Evolutionary conservation across 352 stramenopile genomes (phyloP), one percentile per base, ranked within the genome.

Genomic region (Phytopythium litorale): DNA sequence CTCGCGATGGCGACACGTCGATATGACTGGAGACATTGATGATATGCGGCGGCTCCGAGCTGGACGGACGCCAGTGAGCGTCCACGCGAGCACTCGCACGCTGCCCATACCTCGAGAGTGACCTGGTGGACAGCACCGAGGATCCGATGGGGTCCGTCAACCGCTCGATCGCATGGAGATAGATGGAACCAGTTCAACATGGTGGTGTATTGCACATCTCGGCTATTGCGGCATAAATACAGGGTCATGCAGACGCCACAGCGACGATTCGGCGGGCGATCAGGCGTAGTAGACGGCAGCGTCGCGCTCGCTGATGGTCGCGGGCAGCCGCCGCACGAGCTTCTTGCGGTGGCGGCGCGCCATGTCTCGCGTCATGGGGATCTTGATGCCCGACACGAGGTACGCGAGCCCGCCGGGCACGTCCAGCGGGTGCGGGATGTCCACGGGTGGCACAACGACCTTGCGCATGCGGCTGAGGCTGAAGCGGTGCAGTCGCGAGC

Each of bases 321-420:
- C 64, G 23, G 76, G 76, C 32, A 86, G 30, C 16, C 75, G 69
- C n/a, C 42, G 60, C 58, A 76, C 35, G 51, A 87, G 63, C 3
- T 70, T 52, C 56, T 69, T 70, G 49, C 65, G 68, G 46, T 71
- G 73, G 16, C 73, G 71, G 60, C 53, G 59, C 59, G 60, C 76
- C 77, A 87, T 87, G 63, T 57, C 64, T 51, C 67, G 69, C 16
- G 77, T 87, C 63, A 84, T 71, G 56, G 75, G 75, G 56, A 84
- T 79, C 56, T 78, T 76, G 51, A 55, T 67, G 35, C 77, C 73
- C 7, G 71, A 77, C n/a, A 87, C 77, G 58, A 82, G 65, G 63
- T 72, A 64, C 56, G 49, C 71, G 33, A 79, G 59, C 58, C 75
- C 61, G 62, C 72, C 63, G 63, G 68, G 52, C 60, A 57, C 50